Evolutionary conservation across 345 rosid species (phyloP).

Genomic region (Eucalyptus marginata): DNA sequence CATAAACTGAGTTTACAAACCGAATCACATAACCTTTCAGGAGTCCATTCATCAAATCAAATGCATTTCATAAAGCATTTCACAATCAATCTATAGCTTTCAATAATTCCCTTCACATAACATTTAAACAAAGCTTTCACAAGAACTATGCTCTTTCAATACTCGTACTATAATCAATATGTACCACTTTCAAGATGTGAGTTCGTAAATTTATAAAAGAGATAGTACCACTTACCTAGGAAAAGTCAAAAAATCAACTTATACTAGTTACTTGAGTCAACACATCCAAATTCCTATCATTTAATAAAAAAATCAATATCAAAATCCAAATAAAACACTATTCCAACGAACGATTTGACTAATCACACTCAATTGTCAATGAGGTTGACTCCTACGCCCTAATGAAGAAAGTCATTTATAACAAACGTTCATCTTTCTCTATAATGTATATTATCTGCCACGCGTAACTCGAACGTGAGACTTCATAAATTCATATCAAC

Average conservation of each 20-base stretch:
- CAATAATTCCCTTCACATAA: not conserved
- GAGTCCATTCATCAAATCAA: not conserved
- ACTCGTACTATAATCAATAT: too few species aligned
- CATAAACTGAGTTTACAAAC: not conserved
- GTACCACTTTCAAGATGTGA: not conserved
- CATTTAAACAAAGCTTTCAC: not conserved
- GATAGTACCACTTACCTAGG: too few species aligned
- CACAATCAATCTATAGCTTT: not conserved
- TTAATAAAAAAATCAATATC: not conserved
- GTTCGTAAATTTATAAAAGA: not conserved
- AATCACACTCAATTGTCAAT: not conserved
- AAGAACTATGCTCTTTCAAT: not conserved
- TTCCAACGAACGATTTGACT: not conserved
- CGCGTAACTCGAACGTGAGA: fast-evolving
- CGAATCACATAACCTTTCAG: not conserved
- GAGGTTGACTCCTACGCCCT: not conserved
- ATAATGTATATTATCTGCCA: not conserved
- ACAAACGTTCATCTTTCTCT: not conserved
- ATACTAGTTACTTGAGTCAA: not conserved
- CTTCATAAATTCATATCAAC: not conserved
- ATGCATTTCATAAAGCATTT: not conserved
- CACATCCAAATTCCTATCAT: not conserved
- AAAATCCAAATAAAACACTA: not conserved
- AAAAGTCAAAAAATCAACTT: not conserved
- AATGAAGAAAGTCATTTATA: not conserved